phyloP scores from a whole-genome alignment of 371 early-diverging fungal species.

The Batkoa obscura region DNA sequence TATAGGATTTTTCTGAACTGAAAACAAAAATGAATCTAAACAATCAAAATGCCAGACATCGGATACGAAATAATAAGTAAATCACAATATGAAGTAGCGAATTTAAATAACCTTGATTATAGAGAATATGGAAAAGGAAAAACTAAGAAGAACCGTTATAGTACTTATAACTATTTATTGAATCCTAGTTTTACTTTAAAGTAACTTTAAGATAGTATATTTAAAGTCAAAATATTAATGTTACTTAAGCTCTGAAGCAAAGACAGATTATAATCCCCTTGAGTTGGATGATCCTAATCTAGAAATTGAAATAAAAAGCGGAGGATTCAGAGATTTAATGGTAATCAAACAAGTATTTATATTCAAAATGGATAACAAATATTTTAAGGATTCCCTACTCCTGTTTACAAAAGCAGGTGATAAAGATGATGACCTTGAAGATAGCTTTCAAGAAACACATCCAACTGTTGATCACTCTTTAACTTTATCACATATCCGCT shows the following conservation, averaged over 20 bases:
- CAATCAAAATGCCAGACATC: neutral
- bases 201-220: neutral
- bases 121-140: neutral
- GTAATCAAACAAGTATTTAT: neutral
- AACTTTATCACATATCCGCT: slow-evolving; percentile 59
- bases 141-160: neutral
- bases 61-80: neutral
- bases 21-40: neutral
- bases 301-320: slow-evolving; percentile 19
- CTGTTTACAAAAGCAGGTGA: slow-evolving; percentile 11
- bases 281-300: slow-evolving; percentile 19
- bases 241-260: slow-evolving; percentile 1
- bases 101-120: neutral
- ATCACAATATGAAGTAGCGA: neutral
- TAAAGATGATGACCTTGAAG: slow-evolving; percentile 44
- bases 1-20: neutral
- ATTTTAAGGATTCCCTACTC: neutral
- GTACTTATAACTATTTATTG: neutral
- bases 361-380: neutral
- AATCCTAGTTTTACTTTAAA: neutral
- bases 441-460: slow-evolving; percentile 52
- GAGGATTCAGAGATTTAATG: slow-evolving; percentile 15
- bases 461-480: slow-evolving; percentile 49
- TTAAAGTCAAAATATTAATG: neutral
- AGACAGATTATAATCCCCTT: slow-evolving; percentile 17